These are phyloP conservation scores for Tirmania nivea DNA, from an alignment of 495 filamentous ascomycete genomes.

Conservation along the genomic window DNA sequence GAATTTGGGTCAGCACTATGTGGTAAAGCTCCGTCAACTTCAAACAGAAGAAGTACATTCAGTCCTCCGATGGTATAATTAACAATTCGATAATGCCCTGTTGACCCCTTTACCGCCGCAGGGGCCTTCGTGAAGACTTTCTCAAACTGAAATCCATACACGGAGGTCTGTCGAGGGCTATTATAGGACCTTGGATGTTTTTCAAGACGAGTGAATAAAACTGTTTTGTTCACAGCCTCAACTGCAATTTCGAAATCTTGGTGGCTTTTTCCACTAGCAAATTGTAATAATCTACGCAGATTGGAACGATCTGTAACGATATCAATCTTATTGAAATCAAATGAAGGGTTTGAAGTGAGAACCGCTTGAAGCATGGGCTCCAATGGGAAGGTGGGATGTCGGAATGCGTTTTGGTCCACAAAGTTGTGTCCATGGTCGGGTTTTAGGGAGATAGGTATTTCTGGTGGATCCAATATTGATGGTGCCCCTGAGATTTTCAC, in stretches of 20 bases:
- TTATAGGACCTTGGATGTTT: not conserved
- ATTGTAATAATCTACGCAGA: constrained; percentile 30
- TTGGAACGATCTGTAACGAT: constrained; percentile 32
- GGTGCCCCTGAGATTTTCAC: constrained; percentile 9
- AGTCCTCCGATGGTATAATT: constrained; percentile 26
- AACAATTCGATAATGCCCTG: constrained; percentile 29
- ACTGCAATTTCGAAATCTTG: constrained; percentile 21
- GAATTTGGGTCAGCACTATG: no score
- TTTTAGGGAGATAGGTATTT: constrained; percentile 7
- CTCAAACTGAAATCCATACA: constrained; percentile 29
- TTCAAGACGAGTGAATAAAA: constrained; percentile 3
- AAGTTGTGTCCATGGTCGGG: constrained; percentile 24
- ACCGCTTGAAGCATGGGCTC: constrained; percentile 32
- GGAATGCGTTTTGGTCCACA: constrained; percentile 26
- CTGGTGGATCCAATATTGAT: constrained; percentile 20
- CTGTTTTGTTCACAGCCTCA: constrained; percentile 15
- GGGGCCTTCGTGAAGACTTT: constrained; percentile 26
- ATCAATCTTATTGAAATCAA: constrained; percentile 25
- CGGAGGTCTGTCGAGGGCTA: constrained; percentile 18
- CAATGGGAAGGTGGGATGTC: constrained; percentile 25
- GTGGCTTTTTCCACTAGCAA: constrained; percentile 4
- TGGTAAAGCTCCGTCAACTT: constrained; percentile 10
- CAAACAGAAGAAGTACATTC: constrained; percentile 26
- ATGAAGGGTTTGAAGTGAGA: constrained; percentile 23
- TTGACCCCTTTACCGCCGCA: constrained; percentile 20